These are phyloP conservation scores for Sphaerostilbella broomeana DNA, from an alignment of 2,329 filamentous ascomycete species.

Conservation along the genomic window DNA sequence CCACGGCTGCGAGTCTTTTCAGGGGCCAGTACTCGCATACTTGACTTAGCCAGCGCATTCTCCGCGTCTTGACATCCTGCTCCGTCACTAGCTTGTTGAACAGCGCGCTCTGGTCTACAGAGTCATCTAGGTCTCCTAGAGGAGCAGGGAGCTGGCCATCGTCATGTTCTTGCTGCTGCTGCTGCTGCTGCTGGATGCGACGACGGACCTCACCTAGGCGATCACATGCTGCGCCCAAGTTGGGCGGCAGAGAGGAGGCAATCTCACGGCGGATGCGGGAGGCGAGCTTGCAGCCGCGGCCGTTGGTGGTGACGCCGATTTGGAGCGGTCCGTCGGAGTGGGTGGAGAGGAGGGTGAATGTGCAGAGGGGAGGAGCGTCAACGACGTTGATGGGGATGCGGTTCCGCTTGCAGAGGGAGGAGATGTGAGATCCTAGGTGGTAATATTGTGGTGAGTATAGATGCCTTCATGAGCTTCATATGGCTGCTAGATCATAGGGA, in stretches of 20 bases:
- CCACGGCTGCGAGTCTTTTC: constrained; percentile 69
- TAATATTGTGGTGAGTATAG: background rate
- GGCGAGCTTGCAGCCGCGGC: constrained; percentile 87
- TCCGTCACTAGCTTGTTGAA: constrained; percentile 81
- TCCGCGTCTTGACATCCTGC: constrained; percentile 67
- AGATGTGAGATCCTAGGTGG: constrained; percentile 57
- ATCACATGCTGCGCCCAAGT: constrained; percentile 70
- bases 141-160: constrained; percentile 25
- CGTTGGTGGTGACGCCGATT: constrained; percentile 92
- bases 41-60: constrained; percentile 89
- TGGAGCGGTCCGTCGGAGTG: constrained; percentile 87
- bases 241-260: constrained; percentile 66
- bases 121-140: constrained; percentile 46
- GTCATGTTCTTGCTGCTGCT: constrained; percentile 80
- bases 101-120: constrained; percentile 65
- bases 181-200: constrained; percentile 61
- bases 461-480: constrained; percentile 7
- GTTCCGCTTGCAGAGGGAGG: constrained; percentile 65
- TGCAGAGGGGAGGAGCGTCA: constrained; percentile 79
- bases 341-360: constrained; percentile 83
- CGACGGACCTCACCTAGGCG: constrained; percentile 67
- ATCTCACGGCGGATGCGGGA: constrained; percentile 85
- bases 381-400: constrained; percentile 91
- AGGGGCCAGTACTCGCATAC: constrained; percentile 99
- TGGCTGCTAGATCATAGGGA: background rate